Evolutionary conservation across 768 basidiomycete species (phyloP), one percentile per base, ranked within the genome.

Genomic region (Kwoniella pini): DNA sequence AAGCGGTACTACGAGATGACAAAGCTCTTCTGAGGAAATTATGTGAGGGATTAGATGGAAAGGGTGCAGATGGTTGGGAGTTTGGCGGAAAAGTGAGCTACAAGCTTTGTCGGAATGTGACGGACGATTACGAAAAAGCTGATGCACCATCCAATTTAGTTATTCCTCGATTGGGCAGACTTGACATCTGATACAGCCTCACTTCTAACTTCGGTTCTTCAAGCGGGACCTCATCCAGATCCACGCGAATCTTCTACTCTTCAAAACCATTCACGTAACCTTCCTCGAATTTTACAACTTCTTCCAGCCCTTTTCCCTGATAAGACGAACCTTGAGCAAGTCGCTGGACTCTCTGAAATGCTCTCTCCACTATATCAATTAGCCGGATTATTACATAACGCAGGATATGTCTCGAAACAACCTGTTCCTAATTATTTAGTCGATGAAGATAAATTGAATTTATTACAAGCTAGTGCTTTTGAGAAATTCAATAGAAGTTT

Each of bases 1-100:
- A 97, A 65, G 90, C 88, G 0, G 82, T 96, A 55, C 82, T 97
- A 28, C 81, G 86, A 9, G 82, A 82, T 42, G 87, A 89, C 71
- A 66, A 82, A 7, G 84, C 82, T 2, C 81, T 95, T 12, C 79
- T 96, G 22, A 81, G 81, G 33, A 82, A 82, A n/a, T 76, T 97
- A 22, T 90, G 97, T 67, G 81, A 80, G 50, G 82, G 82, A 9
- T 86, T 98, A 65, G 81, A 80, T 22, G 83, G 82, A 11, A 81
- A 82, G 38, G 75, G 81, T 2, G 83, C 94, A 10, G 85, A 85
- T 42, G 85, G 85, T 9, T 96, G 94, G 94, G 83, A 87, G 69
- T 82, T 85, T 33, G 86, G 88, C 33, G 94, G 94, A 52, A 88
- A 93, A 84, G 91, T 89, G 65, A 54, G 74, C 26, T 38, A 27